Evolutionary conservation across 2,329 filamentous ascomycete genomes (phyloP).

Genomic region (Juglanconis sp.): DNA sequence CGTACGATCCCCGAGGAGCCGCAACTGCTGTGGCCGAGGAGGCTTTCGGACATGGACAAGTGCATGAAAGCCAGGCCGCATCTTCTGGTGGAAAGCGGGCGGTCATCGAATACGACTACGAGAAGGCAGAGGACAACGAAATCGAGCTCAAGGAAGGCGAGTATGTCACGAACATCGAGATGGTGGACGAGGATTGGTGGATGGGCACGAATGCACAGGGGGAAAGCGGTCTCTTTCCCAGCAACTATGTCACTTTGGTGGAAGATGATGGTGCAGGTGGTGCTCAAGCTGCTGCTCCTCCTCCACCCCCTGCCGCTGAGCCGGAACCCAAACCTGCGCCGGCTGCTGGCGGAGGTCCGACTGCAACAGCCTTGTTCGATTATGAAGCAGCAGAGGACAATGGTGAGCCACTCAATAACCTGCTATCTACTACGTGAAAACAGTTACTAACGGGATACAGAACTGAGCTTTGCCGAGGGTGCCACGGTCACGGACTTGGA

Average conservation of each 20-base stretch:
- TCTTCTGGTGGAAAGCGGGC: conserved; percentile 64
- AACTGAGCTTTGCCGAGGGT: conserved; percentile 81
- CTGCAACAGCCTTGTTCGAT: conserved; percentile 85
- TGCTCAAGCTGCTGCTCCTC: conserved; percentile 25
- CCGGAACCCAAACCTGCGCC: conserved; percentile 38
- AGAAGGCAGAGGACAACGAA: conserved; percentile 96
- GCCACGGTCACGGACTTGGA: conserved; percentile 80
- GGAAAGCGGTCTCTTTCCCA: conserved; percentile 84
- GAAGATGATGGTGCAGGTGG: conserved; percentile 52
- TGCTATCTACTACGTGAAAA: background rate
- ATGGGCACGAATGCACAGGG: conserved; percentile 84
- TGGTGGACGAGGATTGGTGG: conserved; percentile 99
- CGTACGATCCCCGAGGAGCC: conserved; percentile 57
- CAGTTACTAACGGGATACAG: conserved; percentile 37
- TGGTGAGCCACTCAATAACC: conserved; percentile 39
- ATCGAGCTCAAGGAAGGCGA: conserved; percentile 88
- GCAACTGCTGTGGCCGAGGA: conserved; percentile 52
- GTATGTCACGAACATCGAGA: conserved; percentile 85
- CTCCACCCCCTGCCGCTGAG: conserved; percentile 33
- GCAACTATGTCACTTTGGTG: conserved; percentile 91
- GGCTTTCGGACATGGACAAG: conserved; percentile 37
- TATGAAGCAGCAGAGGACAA: conserved; percentile 98
- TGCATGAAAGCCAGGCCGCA: conserved; percentile 31
- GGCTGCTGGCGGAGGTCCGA: conserved; percentile 48
- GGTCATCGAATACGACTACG: conserved; percentile 88